Percentiles rank a stretch among this genome's conserved stretches.
Evolutionary conservation across 768 basidiomycete species (phyloP).

Genomic region (Trametes meyenii): DNA sequence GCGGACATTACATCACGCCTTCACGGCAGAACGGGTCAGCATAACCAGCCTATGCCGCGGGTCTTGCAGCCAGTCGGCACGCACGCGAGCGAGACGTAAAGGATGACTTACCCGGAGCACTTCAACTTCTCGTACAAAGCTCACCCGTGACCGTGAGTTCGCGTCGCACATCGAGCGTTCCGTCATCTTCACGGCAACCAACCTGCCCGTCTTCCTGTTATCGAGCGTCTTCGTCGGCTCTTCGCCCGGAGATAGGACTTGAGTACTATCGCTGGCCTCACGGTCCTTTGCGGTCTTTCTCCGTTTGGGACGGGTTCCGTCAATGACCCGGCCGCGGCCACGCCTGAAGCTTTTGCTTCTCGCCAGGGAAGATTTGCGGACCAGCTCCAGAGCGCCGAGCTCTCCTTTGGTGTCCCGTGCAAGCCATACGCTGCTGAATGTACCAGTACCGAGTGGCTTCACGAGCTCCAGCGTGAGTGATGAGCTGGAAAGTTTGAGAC

Average conservation of each 20-base stretch:
- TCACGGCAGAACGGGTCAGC: constrained; percentile 8
- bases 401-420: constrained; percentile 42
- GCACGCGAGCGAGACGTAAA: constrained; percentile 1
- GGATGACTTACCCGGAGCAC: constrained; percentile 65
- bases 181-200: constrained; percentile 61
- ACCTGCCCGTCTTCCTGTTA: constrained; percentile 32
- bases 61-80: neutral
- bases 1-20: neutral
- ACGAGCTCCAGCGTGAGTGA: constrained; percentile 48
- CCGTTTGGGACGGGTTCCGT: constrained; percentile 22
- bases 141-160: constrained; percentile 74
- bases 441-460: constrained; percentile 64
- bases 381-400: constrained; percentile 32
- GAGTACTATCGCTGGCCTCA: neutral
- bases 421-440: constrained; percentile 79
- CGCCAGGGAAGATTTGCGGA: constrained; percentile 29
- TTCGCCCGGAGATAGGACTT: constrained; percentile 7
- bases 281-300: constrained; percentile 10
- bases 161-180: constrained; percentile 46
- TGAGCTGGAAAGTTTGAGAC: constrained; percentile 15
- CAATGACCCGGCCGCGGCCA: constrained; percentile 17
- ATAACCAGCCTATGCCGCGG: neutral
- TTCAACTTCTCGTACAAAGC: constrained; percentile 82
- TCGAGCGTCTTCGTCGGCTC: constrained; percentile 18
- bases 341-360: constrained; percentile 29